Base-by-base conservation (phyloP, 352 stramenopile species). In the Phytopythium kandeliae region DNA sequence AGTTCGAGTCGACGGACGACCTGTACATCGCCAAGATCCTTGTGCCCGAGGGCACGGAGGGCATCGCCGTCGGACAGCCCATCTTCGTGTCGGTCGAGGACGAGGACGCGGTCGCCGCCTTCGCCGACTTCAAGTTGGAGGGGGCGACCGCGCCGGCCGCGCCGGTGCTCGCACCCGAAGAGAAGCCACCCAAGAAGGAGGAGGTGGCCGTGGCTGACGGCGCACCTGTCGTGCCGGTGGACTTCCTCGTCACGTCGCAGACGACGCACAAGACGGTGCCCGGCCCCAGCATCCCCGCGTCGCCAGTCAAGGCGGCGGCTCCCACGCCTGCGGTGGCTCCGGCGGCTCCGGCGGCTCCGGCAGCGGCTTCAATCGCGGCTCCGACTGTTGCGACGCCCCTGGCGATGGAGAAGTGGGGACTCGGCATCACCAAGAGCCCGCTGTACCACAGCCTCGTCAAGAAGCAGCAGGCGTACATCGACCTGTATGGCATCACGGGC, bases 1-100 rank as follows among this genome's bases (percentile, higher is more conserved):
- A 99, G 71, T 99, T 97, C 66, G 97, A 99, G 71, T 88, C 93
- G 11, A 96, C 98, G 66, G 96, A 99, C 67, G 97, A 99, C 52
- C 88, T 90, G 66, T 89, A 96, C 53, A 63, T 99, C 41, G 96
- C 94, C 52, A 98, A 97, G 76, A 98, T 99, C 63, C 79, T 99
- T 43, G 90, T 97, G 28, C 62, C 79, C 2, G 91, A 93, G 21
- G 95, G 94, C 24, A 55, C 84, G 2, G 74, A 95, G 40, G 95
- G 97, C 57, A 86, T 99, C 51, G 55, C 62, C 12, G 85, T 97
- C 46, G 96, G 97, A 43, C 76, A 84, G 57, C 95, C 96, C 12
- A 99, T 99, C 65, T 95, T 98, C 79, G 85, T 99, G 17, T 92
- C 89, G 30, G 93, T 97, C 17, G 95, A 99, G 25, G 90, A 98